These are phyloP conservation scores for Volvox africanus DNA, from an alignment of 139 green algal genomes.

Conservation along the genomic window DNA sequence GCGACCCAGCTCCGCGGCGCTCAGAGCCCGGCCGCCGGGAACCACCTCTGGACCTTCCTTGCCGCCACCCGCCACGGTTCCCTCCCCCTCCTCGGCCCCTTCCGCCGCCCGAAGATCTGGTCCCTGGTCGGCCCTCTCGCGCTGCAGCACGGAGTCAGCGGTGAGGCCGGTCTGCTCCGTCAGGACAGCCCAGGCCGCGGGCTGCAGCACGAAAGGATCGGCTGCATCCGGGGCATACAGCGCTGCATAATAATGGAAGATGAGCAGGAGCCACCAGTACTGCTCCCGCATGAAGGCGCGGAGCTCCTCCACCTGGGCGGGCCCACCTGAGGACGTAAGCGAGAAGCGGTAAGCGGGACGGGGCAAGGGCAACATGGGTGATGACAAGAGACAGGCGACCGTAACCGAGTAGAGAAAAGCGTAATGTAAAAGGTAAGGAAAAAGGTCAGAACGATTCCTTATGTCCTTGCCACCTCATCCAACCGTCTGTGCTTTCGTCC, in stretches of 20 bases:
- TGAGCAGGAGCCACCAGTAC: constrained; percentile 40
- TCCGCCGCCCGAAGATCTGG: neutral
- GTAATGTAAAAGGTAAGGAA: too few relatives aligned
- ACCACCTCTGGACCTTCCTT: constrained; percentile 36
- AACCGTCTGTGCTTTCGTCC: neutral
- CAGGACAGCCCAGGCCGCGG: constrained; percentile 64
- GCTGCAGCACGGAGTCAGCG: neutral
- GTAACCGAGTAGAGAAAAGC: too few relatives aligned
- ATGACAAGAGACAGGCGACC: too few relatives aligned
- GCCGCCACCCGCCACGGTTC: neutral
- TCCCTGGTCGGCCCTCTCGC: neutral
- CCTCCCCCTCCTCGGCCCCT: constrained; percentile 6
- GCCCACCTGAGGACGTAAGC: neutral
- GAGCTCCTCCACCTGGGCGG: constrained; percentile 17
- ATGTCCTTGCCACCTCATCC: neutral
- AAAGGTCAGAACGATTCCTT: too few relatives aligned
- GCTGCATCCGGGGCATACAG: constrained; percentile 18
- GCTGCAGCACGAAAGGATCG: constrained; percentile 54
- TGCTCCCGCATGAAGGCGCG: neutral
- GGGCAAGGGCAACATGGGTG: too few relatives aligned
- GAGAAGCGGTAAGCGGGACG: neutral
- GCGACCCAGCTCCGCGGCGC: constrained; percentile 66
- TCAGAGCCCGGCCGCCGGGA: constrained; percentile 53
- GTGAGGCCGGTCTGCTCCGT: constrained; percentile 37
- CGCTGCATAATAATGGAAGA: constrained; percentile 53